Evolutionary conservation across 139 green algal genomes (phyloP), one percentile per base, ranked within the genome.

Genomic region (Chlamydomonas asymmetrica): DNA sequence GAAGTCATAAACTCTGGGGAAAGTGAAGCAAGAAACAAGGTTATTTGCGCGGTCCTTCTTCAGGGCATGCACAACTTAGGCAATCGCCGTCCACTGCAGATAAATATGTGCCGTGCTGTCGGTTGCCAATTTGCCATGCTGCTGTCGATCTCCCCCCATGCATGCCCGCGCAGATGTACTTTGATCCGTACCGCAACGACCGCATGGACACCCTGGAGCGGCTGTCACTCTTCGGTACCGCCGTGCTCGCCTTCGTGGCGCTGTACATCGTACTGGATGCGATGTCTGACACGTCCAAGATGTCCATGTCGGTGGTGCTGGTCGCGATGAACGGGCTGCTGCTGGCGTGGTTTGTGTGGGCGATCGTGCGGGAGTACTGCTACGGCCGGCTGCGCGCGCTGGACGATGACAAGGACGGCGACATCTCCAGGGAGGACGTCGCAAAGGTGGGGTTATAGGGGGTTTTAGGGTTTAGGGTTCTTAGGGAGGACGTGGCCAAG

Each of bases 141-240:
- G n/a, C n/a, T n/a, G n/a, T n/a, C n/a, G n/a, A n/a, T n/a, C n/a
- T n/a, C n/a, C n/a, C n/a, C n/a, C n/a, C n/a, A n/a, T n/a, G n/a
- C n/a, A n/a, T n/a, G n/a, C n/a, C n/a, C n/a, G n/a, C n/a, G 2
- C 56, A 77, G 71, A 64, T 63, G 10, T 18, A 8, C 37, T 54
- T 50, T 45, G 45, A 78, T 32, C 71, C 71, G 57, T 78, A 78
- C 61, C 39, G 40, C 10, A 7, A 23, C 48, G 54, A 39, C 22
- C 37, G 48, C 62, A 71, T 78, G 72, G 72, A 77, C 57, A 5
- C 43, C 31, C 60, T 77, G 60, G 71, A 77, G 71, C 62, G 62
- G 10, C 37, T 68, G 37, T 68, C 37, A 37, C 37, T 52, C 18
- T 68, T 35, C 62, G 37, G 22, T 37, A 68, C 62, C 10, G 37